These are phyloP conservation scores for Botrytis sinoallii DNA, from an alignment of 2,329 filamentous ascomycete species.

Conservation along the genomic window DNA sequence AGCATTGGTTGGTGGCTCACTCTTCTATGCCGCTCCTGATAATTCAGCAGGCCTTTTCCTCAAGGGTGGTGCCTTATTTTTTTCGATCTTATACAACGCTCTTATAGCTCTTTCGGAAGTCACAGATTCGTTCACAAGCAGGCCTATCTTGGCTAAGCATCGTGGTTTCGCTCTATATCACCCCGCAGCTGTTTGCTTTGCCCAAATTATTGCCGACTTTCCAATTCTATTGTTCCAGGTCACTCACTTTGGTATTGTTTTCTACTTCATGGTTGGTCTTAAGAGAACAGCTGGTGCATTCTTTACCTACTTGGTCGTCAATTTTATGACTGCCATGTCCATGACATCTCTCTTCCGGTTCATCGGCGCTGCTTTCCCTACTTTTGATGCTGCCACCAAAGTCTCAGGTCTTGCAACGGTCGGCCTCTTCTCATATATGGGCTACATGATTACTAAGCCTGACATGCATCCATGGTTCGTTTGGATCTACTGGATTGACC, in stretches of 20 bases:
- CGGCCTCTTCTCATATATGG: conserved; percentile 58
- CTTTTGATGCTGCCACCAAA: conserved; percentile 58
- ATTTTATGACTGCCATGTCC: conserved; percentile 42
- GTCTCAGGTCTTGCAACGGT: conserved; percentile 48
- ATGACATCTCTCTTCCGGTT: conserved; percentile 46
- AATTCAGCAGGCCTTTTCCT: conserved; percentile 51
- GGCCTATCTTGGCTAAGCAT: background rate
- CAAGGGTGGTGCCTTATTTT: background rate
- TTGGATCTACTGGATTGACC: conserved; percentile 64
- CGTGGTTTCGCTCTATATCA: background rate
- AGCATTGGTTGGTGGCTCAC: conserved; percentile 60
- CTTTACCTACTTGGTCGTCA: background rate
- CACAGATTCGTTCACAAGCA: background rate
- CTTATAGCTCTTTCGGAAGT: background rate
- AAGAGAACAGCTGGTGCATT: conserved; percentile 43
- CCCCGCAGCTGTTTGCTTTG: background rate
- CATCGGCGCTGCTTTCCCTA: conserved; percentile 58
- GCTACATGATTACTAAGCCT: conserved; percentile 59
- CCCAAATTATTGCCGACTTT: conserved; percentile 41
- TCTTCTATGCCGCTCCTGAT: conserved; percentile 62
- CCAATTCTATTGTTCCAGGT: conserved; percentile 57
- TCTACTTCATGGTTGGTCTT: conserved; percentile 65
- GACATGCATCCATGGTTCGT: conserved; percentile 61
- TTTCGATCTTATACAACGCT: background rate
- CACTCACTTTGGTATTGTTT: conserved; percentile 52